phyloP scores from a whole-genome alignment of 352 stramenopile species.

The Phytophthora pistaciae region DNA sequence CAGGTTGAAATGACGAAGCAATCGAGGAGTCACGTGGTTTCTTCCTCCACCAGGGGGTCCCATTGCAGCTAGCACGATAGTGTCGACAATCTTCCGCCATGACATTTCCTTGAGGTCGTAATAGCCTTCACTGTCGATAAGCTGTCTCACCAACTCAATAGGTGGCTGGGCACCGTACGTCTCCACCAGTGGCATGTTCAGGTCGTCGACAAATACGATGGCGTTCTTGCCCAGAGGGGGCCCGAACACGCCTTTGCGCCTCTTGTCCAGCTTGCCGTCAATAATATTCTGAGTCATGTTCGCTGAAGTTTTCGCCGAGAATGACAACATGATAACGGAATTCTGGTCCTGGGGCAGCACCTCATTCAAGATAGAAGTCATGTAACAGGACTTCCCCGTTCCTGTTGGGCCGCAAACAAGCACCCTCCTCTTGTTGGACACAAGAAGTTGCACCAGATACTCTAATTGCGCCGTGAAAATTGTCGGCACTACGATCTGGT shows the following conservation, averaged over 20 bases:
- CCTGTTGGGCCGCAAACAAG: slow-evolving; percentile 94
- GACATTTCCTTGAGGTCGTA: slow-evolving; percentile 96
- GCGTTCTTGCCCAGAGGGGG: slow-evolving; percentile 88
- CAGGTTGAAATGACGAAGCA: slow-evolving; percentile 94
- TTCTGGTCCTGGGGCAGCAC: slow-evolving; percentile 83
- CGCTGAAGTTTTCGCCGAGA: slow-evolving; percentile 94
- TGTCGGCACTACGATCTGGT: slow-evolving; percentile 94
- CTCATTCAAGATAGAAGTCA: slow-evolving; percentile 89
- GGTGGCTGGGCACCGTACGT: slow-evolving; percentile 94
- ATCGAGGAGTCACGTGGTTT: slow-evolving; percentile 91
- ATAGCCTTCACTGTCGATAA: slow-evolving; percentile 91
- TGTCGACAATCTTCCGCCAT: slow-evolving; percentile 93
- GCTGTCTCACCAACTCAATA: slow-evolving; percentile 93
- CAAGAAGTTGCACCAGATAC: slow-evolving; percentile 87
- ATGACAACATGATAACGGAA: slow-evolving; percentile 91
- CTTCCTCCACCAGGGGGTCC: slow-evolving; percentile 91
- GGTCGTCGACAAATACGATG: slow-evolving; percentile 94
- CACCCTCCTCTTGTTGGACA: slow-evolving; percentile 84
- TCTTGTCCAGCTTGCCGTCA: slow-evolving; percentile 95
- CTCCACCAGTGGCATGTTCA: slow-evolving; percentile 97
- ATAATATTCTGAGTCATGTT: slow-evolving; percentile 97
- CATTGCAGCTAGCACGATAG: slow-evolving; percentile 92
- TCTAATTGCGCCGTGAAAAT: slow-evolving; percentile 94
- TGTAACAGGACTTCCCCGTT: slow-evolving; percentile 94
- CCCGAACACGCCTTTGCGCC: slow-evolving; percentile 92